Conservation (phyloP, 1,284 basidiomycete genomes). For the Termitomyces sp. region DNA sequence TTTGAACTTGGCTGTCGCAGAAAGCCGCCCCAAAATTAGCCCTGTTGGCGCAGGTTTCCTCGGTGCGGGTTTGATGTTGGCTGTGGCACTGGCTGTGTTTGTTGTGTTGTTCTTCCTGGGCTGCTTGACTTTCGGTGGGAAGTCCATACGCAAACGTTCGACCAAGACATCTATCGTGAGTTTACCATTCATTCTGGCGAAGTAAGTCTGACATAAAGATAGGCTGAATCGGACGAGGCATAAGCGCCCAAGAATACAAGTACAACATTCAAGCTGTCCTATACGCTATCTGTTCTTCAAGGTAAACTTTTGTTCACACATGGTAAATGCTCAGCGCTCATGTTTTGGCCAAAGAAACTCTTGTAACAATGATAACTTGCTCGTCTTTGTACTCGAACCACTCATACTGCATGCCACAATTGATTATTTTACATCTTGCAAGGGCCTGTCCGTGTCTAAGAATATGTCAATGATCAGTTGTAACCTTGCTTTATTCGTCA, state of each 20-base stretch:
- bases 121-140: constrained; percentile 9
- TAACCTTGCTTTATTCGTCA: constrained; percentile 25
- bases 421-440: too few relatives aligned
- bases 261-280: not conserved
- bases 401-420: too few relatives aligned
- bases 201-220: not conserved
- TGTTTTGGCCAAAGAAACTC: not conserved
- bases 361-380: not conserved
- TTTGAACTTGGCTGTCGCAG: constrained; percentile 33
- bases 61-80: constrained; percentile 55
- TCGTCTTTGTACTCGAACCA: not conserved
- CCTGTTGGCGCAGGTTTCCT: constrained; percentile 61
- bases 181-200: not conserved
- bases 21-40: constrained; percentile 37
- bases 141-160: constrained; percentile 5
- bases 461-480: constrained; percentile 16
- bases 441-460: not conserved
- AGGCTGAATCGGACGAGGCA: not conserved
- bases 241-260: not conserved
- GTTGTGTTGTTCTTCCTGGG: constrained; percentile 43
- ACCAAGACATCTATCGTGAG: not conserved
- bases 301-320: not conserved
- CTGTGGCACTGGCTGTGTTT: constrained; percentile 37
- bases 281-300: not conserved
- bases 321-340: not conserved